These are phyloP conservation scores for Catharanthus roseus DNA, from an alignment of 257 asterid species.

Conservation along the genomic window DNA sequence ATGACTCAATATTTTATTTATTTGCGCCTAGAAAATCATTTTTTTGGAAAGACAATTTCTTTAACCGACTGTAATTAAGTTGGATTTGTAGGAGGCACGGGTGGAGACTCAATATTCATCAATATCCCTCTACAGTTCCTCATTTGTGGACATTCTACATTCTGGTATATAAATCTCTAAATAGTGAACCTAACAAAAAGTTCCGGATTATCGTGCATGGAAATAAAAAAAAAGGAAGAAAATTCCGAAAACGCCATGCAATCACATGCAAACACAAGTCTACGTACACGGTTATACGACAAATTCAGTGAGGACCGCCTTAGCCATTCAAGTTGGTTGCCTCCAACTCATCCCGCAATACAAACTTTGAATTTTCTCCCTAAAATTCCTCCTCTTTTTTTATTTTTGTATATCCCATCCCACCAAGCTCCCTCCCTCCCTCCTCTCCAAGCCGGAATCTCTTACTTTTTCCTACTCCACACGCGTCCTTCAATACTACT, in stretches of 20 bases:
- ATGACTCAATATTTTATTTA: no score
- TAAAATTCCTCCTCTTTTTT: neutral
- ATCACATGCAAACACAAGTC: neutral
- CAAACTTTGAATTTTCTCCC: neutral
- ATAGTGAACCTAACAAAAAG: neutral
- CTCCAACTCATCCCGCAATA: constrained; percentile 27
- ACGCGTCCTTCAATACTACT: neutral
- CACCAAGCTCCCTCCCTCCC: no score
- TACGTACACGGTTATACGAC: neutral
- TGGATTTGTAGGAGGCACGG: no score
- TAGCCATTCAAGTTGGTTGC: no score
- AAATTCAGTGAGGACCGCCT: neutral
- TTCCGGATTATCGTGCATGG: constrained; percentile 11
- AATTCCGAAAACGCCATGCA: constrained; percentile 10
- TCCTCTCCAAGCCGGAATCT: constrained; percentile 29
- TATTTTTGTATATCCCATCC: neutral
- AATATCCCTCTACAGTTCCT: no score
- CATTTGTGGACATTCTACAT: neutral
- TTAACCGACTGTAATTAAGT: no score
- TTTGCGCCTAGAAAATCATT: no score
- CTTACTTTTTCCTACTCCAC: constrained; percentile 25
- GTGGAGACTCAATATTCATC: no score
- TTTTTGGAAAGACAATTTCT: no score
- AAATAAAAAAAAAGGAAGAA: neutral
- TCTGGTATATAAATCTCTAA: no score